These are phyloP conservation scores for Glebionis coronaria DNA, from an alignment of 129 eudicot species.

Conservation along the genomic window DNA sequence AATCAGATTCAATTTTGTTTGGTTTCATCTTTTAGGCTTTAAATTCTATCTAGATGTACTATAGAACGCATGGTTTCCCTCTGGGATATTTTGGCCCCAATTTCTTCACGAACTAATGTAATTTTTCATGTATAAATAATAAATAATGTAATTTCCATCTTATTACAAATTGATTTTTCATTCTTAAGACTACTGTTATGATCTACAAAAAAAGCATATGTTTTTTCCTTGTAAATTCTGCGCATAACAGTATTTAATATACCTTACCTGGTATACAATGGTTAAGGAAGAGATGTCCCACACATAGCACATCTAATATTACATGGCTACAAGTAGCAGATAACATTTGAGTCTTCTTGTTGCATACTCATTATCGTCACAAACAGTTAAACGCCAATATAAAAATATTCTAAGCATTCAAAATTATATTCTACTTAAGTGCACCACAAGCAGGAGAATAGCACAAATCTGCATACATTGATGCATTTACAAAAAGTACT, in stretches of 20 bases:
- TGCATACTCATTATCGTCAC: too few species aligned
- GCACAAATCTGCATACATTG: too few species aligned
- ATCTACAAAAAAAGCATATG: neutral
- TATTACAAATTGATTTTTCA: neutral
- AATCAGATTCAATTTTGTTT: neutral
- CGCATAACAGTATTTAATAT: neutral
- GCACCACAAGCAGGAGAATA: too few species aligned
- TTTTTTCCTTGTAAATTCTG: neutral
- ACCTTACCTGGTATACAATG: neutral
- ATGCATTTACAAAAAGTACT: too few species aligned
- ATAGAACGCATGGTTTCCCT: conserved; percentile 1
- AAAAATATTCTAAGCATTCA: too few species aligned
- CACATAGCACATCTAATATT: neutral
- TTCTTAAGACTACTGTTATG: neutral
- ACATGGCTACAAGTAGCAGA: too few species aligned
- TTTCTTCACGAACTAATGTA: conserved; percentile 9
- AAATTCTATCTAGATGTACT: neutral
- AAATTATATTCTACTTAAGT: too few species aligned
- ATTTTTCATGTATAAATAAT: neutral
- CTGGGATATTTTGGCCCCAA: conserved; percentile 4
- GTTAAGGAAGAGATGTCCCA: neutral
- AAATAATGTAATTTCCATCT: neutral
- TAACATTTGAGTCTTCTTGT: too few species aligned
- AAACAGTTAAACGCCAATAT: too few species aligned
- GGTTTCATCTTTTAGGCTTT: neutral